These are phyloP conservation scores for Misopates orontium DNA, from an alignment of 257 asterid species.

Conservation along the genomic window DNA sequence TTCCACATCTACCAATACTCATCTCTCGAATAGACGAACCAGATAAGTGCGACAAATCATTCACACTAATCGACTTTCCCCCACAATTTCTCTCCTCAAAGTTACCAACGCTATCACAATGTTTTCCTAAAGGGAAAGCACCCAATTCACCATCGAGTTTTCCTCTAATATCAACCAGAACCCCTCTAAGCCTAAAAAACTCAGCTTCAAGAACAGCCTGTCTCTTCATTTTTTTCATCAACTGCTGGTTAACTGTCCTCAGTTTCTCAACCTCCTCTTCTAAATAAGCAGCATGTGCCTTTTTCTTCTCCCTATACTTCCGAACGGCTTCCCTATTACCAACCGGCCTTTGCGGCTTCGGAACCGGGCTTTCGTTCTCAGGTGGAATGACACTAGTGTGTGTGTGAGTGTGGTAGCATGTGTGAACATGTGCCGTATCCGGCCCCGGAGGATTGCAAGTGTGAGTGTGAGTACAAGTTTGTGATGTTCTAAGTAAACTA, in stretches of 20 bases:
- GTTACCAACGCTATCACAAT: conserved; percentile 16
- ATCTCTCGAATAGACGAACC: conserved; percentile 12
- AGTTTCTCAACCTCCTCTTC: conserved; percentile 64
- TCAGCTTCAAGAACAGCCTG: conserved; percentile 52
- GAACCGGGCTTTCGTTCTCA: conserved; percentile 20
- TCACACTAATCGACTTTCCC: conserved; percentile 9
- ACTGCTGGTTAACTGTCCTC: conserved; percentile 47
- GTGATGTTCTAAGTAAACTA: conserved; percentile 37
- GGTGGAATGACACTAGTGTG: conserved; percentile 54
- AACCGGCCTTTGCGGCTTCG: conserved; percentile 31
- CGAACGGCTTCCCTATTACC: conserved; percentile 72
- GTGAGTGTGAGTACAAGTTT: conserved; percentile 67
- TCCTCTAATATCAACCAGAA: conserved; percentile 48
- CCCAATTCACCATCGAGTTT: conserved; percentile 52
- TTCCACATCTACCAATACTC: conserved; percentile 10
- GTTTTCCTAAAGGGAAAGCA: conserved; percentile 38
- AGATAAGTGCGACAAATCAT: conserved; percentile 15
- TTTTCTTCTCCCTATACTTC: conserved; percentile 71
- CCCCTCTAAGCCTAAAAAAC: conserved; percentile 47
- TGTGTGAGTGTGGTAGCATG: conserved; percentile 67
- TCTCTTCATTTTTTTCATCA: conserved; percentile 49
- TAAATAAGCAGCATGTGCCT: conserved; percentile 54
- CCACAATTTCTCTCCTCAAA: conserved; percentile 27
- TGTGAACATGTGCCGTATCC: conserved; percentile 62
- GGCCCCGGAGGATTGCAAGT: conserved; percentile 69